Evolutionary conservation across 805 yeast genomes (phyloP).

Genomic region (Ogataea wickerhamii): DNA sequence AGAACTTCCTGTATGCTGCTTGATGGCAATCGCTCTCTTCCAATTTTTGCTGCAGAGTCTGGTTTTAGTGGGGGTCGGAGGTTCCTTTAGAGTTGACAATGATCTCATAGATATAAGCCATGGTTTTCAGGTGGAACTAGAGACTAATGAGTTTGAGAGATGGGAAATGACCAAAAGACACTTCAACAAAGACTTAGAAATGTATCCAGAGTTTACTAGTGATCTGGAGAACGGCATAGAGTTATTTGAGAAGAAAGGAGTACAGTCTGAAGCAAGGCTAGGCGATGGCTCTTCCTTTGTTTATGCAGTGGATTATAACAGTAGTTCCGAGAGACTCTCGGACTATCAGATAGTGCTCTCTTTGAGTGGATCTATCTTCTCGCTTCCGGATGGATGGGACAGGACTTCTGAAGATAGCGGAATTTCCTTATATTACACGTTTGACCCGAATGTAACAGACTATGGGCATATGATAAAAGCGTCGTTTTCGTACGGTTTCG

Average conservation of each 20-base stretch:
- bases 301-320: conserved; percentile 24
- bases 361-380: conserved; percentile 49
- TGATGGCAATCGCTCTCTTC: no score
- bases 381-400: conserved; percentile 25
- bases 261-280: not conserved
- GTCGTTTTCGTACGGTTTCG: conserved; percentile 5
- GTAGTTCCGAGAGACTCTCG: conserved; percentile 40
- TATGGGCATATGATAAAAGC: conserved; percentile 12
- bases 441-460: conserved; percentile 18
- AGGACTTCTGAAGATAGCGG: conserved; percentile 17
- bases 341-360: conserved; percentile 47
- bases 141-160: no score
- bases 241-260: not conserved
- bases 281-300: not conserved
- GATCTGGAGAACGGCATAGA: not conserved
- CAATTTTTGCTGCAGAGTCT: no score
- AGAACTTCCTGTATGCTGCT: no score
- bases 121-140: no score
- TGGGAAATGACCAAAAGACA: no score
- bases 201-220: not conserved
- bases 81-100: no score
- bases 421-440: conserved; percentile 26
- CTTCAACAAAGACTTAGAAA: no score
- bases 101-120: no score
- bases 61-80: no score